phyloP scores from a whole-genome alignment of 176 grass and related monocot species.

The Oryza longistaminata region DNA sequence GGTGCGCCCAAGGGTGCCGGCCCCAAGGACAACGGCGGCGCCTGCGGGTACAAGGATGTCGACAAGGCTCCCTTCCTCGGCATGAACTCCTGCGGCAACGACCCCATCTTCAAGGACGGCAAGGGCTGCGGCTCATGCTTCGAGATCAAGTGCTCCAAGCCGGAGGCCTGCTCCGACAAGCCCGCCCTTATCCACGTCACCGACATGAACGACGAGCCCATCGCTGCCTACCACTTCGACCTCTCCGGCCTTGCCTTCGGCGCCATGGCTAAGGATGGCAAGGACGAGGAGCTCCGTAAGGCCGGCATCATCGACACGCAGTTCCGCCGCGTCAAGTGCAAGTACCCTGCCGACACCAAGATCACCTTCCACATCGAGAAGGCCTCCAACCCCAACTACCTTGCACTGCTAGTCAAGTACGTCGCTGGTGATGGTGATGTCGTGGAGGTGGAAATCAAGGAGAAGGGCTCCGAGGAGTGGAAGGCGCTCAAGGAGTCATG shows the following conservation, averaged over 20 bases:
- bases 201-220: slow-evolving; percentile 46
- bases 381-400: slow-evolving; percentile 53
- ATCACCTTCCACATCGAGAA: slow-evolving; percentile 66
- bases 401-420: slow-evolving; percentile 47
- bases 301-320: slow-evolving; percentile 42
- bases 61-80: slow-evolving; percentile 10
- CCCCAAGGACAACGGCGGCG: slow-evolving; percentile 40
- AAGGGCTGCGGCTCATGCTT: slow-evolving; percentile 59
- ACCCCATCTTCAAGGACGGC: slow-evolving; percentile 50
- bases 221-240: slow-evolving; percentile 57
- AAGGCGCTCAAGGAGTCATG: slow-evolving; percentile 43
- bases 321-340: slow-evolving; percentile 46
- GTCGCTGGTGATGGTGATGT: slow-evolving; percentile 53
- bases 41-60: slow-evolving; percentile 16
- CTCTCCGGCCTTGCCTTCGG: slow-evolving; percentile 48
- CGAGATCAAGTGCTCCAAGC: slow-evolving; percentile 49
- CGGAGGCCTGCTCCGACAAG: slow-evolving; percentile 41
- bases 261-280: slow-evolving; percentile 44
- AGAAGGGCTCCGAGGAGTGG: slow-evolving; percentile 28
- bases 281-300: slow-evolving; percentile 44
- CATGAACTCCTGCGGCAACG: slow-evolving; percentile 62
- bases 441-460: slow-evolving; percentile 43
- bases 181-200: slow-evolving; percentile 43
- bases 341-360: slow-evolving; percentile 51
- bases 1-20: slow-evolving; percentile 43